Base-by-base conservation (phyloP, 495 filamentous ascomycete species). In the Stereocaulon alpinum region DNA sequence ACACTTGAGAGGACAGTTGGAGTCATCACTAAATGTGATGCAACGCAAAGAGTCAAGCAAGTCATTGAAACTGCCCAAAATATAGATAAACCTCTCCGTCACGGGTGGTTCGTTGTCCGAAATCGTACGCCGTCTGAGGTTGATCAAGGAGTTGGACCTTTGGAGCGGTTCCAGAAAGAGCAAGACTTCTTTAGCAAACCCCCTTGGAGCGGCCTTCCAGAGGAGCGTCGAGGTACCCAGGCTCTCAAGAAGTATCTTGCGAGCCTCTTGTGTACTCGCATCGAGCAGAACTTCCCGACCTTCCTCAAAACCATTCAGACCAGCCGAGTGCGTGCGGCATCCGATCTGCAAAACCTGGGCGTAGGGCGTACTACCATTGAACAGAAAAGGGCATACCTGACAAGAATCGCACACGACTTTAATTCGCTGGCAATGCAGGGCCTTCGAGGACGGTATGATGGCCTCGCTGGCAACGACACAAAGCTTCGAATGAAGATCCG, bases 101-200 rank as follows among this genome's bases (percentile, higher is more conserved):
- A 73, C 37, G 78, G 80, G 14, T 83, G 77, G 72, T 80, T 73
- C 59, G 68, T 78, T 10, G 74, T 83, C 0, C 72, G 69, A 11
- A 84, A 82, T 54, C 77, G 72, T 15, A 71, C 70, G 3, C 72
- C 73, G n/a, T 61, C 71, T 20, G 76, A 81, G 27, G 66, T 78
- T 6, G 52, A 66, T 22, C 60, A 66, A 18, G 49, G 22, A 29
- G 30, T 34, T 24, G 61, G 62, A 4, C 58, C 67, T 29, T 58
- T 59, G 6, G 62, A 71, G 17, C 74, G 74, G 0, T 55, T 66
- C 29, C 41, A 48, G 6, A 66, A 65, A 0, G 78, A 80, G 55
- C 64, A 58, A 29, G 42, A 44, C 0, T 75, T 79, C 41, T 81
- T 80, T 60, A 44, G 27, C 11, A 67, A 52, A n/a, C 27, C 58